These are phyloP conservation scores for Mallotus repandus DNA, from an alignment of 441 rosid species.

Conservation along the genomic window DNA sequence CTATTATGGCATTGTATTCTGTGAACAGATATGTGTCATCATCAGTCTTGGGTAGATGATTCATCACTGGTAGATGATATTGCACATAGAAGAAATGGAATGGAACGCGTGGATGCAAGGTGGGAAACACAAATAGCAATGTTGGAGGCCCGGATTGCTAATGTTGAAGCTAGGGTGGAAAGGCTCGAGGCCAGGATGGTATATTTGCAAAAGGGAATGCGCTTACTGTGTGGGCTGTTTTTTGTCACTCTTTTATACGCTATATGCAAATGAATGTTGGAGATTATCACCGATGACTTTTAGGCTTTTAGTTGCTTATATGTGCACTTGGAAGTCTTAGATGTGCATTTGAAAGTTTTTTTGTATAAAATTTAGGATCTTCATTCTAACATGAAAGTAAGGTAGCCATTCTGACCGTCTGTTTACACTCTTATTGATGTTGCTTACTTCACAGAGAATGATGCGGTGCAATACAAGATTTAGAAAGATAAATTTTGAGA, in stretches of 20 bases:
- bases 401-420: not conserved
- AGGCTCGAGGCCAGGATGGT: slow-evolving; percentile 30
- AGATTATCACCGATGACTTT: slow-evolving; percentile 1
- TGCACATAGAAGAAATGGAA: slow-evolving; percentile 14
- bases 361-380: slow-evolving; percentile 4
- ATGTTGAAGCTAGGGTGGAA: slow-evolving; percentile 26
- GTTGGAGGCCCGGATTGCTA: slow-evolving; percentile 28
- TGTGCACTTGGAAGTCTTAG: not conserved
- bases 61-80: slow-evolving; percentile 22
- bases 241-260: slow-evolving; percentile 27
- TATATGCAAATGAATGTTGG: slow-evolving; percentile 23
- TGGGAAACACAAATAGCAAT: slow-evolving; percentile 29
- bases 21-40: slow-evolving; percentile 31
- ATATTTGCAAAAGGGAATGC: slow-evolving; percentile 23
- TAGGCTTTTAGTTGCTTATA: slow-evolving; percentile 9
- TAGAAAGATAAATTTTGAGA: not conserved
- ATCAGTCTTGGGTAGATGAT: slow-evolving; percentile 35
- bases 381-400: not conserved
- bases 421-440: not conserved
- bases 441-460: not conserved
- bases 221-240: slow-evolving; percentile 15
- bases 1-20: slow-evolving; percentile 18
- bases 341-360: not conserved
- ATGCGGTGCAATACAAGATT: not conserved
- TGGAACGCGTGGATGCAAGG: slow-evolving; percentile 4